Base-by-base conservation (phyloP, 306 rosid species). In the Cyclanthera cordifolia region DNA sequence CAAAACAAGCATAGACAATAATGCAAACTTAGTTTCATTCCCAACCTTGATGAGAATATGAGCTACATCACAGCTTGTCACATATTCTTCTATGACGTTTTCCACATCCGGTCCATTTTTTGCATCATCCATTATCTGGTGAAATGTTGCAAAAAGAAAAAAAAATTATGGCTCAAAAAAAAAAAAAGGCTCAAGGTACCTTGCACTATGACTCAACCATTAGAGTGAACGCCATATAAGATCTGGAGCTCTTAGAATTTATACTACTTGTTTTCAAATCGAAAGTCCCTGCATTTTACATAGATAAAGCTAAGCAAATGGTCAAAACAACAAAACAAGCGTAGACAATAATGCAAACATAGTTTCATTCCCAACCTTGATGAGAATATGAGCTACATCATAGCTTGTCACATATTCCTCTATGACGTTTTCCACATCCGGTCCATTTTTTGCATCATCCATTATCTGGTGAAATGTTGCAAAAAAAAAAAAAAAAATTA, bases 401-500 rank as follows among this genome's bases (percentile, higher is more conserved):
- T 87, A 87, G 86, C 91, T 82, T 58, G 88, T 86, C 74, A 93
- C 96, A 45, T 83, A 93, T 82, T 90, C 96, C 86, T 93, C 99
- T 0, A 94, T 93, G 77, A 93, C 83, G 63, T 87, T 90, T 74
- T 90, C 96, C 46, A 90, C 78, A 57, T 79, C 83, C 77, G 79
- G 37, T 8, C 85, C 86, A 86, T 79, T 85, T 73, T 82, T 90
- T 17, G 87, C 75, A 71, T 86, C 95, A 70, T 87, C 94, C 79
- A 77, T 93, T 75, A 85, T 81, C 99, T 93, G 85, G 17, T 53
- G 85, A 53, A 63, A 57, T 72, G 77, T 57, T n/a, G 55, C 77
- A 49, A 75, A 69, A 74, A n/a, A n/a, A n/a, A n/a, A n/a, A n/a
- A n/a, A n/a, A n/a, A n/a, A n/a, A n/a, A n/a, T n/a, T n/a, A n/a